phyloP scores from a whole-genome alignment of 1,284 basidiomycete species.

The Malassezia brasiliensis region DNA sequence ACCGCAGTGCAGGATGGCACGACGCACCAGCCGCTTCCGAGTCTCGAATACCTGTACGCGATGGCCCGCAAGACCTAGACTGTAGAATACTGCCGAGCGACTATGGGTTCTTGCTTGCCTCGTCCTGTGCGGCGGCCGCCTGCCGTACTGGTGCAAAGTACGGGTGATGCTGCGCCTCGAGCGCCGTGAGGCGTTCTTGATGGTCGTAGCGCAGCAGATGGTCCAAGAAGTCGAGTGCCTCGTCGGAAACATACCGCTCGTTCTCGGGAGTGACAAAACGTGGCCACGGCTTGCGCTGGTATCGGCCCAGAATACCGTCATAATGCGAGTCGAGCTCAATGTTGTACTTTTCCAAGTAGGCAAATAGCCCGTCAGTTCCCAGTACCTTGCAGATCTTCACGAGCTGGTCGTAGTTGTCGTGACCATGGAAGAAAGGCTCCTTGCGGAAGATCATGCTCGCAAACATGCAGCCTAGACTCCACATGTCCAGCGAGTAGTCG shows the following conservation, averaged over 20 bases:
- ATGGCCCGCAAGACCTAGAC: background rate
- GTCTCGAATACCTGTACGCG: conserved; percentile 4
- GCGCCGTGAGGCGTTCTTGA: conserved; percentile 85
- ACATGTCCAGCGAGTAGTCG: conserved; percentile 82
- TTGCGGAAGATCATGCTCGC: conserved; percentile 80
- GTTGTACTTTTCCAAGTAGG: conserved; percentile 55
- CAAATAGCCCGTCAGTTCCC: conserved; percentile 87
- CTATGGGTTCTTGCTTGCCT: background rate
- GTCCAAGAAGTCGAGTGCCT: conserved; percentile 69
- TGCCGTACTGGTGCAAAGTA: conserved; percentile 40
- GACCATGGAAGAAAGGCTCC: conserved; percentile 98
- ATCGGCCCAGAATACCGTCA: conserved; percentile 51
- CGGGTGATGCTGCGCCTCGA: conserved; percentile 48
- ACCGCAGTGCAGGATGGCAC: conserved; percentile 4
- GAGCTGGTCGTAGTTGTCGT: conserved; percentile 96
- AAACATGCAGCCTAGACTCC: conserved; percentile 98
- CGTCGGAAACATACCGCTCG: conserved; percentile 87
- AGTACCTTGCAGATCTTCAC: conserved; percentile 97
- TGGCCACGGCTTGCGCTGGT: conserved; percentile 76
- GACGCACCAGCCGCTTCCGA: conserved; percentile 5
- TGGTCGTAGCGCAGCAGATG: conserved; percentile 93
- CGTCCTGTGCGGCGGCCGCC: background rate
- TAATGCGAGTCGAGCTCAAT: conserved; percentile 56
- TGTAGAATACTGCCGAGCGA: background rate
- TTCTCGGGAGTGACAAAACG: conserved; percentile 59